Conservation (phyloP, 768 basidiomycete species). For the Holtermanniella nyarrowii region DNA sequence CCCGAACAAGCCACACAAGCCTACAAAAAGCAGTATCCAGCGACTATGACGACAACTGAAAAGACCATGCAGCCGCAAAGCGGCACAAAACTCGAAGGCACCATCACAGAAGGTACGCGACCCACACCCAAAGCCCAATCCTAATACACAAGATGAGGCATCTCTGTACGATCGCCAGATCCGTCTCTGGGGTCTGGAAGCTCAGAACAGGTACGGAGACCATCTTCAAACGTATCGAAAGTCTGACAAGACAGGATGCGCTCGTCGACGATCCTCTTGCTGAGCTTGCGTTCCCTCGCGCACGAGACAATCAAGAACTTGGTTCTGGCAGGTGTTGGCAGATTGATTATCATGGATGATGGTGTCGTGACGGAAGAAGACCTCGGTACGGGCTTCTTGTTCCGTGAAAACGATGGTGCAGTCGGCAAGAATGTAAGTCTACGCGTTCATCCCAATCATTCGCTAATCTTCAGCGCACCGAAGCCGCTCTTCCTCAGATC, state of each 20-base stretch:
- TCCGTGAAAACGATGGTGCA: slow-evolving; percentile 67
- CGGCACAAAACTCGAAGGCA: too few species aligned
- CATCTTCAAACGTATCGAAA: not conserved
- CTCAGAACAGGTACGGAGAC: slow-evolving; percentile 69
- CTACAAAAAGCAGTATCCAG: too few species aligned
- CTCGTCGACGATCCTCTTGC: slow-evolving; percentile 76
- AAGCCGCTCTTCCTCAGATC: slow-evolving; percentile 72
- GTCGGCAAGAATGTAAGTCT: slow-evolving; percentile 68
- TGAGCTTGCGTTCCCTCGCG: slow-evolving; percentile 69
- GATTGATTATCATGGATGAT: slow-evolving; percentile 70
- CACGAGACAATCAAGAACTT: slow-evolving; percentile 96
- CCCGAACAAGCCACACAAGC: too few species aligned
- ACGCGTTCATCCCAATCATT: not conserved
- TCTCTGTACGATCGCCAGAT: slow-evolving; percentile 95
- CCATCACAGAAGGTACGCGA: slow-evolving; percentile 9
- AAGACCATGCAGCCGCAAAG: too few species aligned
- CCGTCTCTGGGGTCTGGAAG: slow-evolving; percentile 94
- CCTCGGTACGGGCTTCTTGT: slow-evolving; percentile 85
- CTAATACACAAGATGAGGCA: slow-evolving; percentile 44
- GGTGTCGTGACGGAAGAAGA: slow-evolving; percentile 70
- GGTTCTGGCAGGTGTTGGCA: slow-evolving; percentile 90
- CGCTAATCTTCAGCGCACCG: slow-evolving; percentile 55
- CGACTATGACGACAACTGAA: too few species aligned
- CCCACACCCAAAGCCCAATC: not conserved
- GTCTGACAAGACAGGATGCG: slow-evolving; percentile 58